Evolutionary conservation across 2,329 filamentous ascomycete species (phyloP), one percentile per base, ranked within the genome.

Genomic region (Fusarium subtropicale): DNA sequence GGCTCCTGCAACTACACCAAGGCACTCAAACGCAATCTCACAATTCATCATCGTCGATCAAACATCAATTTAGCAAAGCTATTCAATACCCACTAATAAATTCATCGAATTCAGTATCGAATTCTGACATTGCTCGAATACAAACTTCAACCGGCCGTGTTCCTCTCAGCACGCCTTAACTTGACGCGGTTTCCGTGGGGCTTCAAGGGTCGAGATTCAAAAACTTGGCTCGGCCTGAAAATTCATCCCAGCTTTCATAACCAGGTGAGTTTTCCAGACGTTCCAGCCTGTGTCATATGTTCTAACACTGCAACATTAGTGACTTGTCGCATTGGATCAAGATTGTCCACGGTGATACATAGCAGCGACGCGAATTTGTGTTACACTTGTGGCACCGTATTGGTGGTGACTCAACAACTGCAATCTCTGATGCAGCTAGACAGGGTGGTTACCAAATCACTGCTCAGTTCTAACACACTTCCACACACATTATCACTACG

Each of bases 341-440:
- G 26, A 53, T 42, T 53, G 39, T 50, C 48, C 44, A 31, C 39
- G 47, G 51, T 51, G 44, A 42, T 44, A 44, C 8, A 28, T 15
- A 48, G 34, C 41, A 57, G 56, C 57, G 36, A 58, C 66, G 48
- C 54, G 47, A 60, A 56, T 42, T 60, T 54, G 41, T 61, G 45
- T 65, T 56, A 58, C 68, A 57, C 36, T 55, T 70, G 67, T 69
- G 50, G 30, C 47, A 52, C 64, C 48, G 41, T 48, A 53, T 33
- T 47, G 56, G 67, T 47, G 56, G 68, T 70, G 68, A 70, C 68
- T 70, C 68, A 70, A 70, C 63, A 52, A 53, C 50, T 51, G 45
- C 58, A 57, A 60, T 54, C 39, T 68, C 55, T 64, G 59, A 59
- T 55, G 52, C 53, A 60, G 30, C 52, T 45, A 46, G 36, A 55